Base-by-base conservation (phyloP, 2,329 filamentous ascomycete genomes). In the Bipolaris oryzae region DNA sequence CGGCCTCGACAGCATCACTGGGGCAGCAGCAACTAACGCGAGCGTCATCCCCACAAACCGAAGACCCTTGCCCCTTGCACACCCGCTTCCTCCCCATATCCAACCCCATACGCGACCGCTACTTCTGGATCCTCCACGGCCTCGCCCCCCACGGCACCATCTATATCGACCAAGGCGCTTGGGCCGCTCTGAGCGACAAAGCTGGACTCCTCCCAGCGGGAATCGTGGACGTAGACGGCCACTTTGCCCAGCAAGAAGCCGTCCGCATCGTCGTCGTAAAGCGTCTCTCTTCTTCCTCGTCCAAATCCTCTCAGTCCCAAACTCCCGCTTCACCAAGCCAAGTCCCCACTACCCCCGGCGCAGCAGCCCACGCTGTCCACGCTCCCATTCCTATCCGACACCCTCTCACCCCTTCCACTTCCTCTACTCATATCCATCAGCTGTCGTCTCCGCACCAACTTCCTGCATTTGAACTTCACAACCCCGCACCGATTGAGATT, bases 121-220 rank as follows among this genome's bases (percentile, higher is more conserved):
- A 57, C 50, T 57, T 57, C 82, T 99, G 95, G 95, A 88, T 99
- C 46, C 84, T 98, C 0, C 92, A 99, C 77, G 95, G 94, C 9
- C 86, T 97, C 10, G 88, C 89, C 21, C 92, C 95, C 0, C 93
- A 96, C 70, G 95, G 95, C 13, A 96, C 89, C 2, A 74, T 99
- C 23, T 98, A 91, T 78, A 96, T 99, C 67, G 95, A 99, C 79
- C 80, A 86, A n/a, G 95, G 95, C 39, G 94, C 94, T 3, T 88
- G 92, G 77, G 81, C 84, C 33, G 95, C 94, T 0, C 83, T 98
- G 3, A 80, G 87, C 15, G 87, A 88, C 71, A 96, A 96, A 78
- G 92, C 93, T 0, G 91, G 92, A 3, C 85, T 99, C 1, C 85
- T 98, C 0, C 92, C 94, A 0, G 93, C 91, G 0, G 95, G 94